Conservation (phyloP, 73 alveolate genomes). For the Paramecium pentaurelia region DNA sequence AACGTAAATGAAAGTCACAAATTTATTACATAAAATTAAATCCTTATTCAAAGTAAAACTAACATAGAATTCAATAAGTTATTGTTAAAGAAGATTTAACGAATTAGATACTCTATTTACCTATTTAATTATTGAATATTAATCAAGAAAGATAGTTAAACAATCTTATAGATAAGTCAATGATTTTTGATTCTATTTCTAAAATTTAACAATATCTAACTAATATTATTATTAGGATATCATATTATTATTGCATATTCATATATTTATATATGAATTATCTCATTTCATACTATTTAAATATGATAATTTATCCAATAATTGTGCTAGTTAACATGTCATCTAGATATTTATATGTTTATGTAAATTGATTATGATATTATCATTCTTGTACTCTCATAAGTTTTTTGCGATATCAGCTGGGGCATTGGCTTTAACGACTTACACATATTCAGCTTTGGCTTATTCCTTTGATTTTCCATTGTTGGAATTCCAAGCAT, state of each 20-base stretch:
- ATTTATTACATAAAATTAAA: slow-evolving; percentile 40
- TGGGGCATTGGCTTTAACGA: slow-evolving; percentile 72
- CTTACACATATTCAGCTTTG: slow-evolving; percentile 76
- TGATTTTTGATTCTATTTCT: background rate
- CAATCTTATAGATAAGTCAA: background rate
- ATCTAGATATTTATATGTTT: background rate
- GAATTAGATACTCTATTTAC: background rate
- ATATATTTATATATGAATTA: too few species aligned
- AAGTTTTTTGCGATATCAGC: slow-evolving; percentile 59
- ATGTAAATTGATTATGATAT: background rate
- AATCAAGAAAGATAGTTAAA: background rate
- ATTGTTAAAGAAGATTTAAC: background rate
- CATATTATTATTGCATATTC: background rate
- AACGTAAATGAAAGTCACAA: slow-evolving; percentile 42
- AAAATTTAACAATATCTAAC: background rate
- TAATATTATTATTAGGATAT: background rate
- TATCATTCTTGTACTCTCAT: slow-evolving; percentile 1
- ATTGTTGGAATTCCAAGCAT: slow-evolving; percentile 88
- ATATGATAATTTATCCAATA: background rate
- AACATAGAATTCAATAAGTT: background rate
- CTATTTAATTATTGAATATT: background rate
- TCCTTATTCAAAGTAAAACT: background rate
- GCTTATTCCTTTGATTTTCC: slow-evolving; percentile 84
- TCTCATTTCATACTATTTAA: too few species aligned
- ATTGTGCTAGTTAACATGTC: background rate